phyloP scores from a whole-genome alignment of 768 basidiomycete genomes.

The Tulasnella sp. region DNA sequence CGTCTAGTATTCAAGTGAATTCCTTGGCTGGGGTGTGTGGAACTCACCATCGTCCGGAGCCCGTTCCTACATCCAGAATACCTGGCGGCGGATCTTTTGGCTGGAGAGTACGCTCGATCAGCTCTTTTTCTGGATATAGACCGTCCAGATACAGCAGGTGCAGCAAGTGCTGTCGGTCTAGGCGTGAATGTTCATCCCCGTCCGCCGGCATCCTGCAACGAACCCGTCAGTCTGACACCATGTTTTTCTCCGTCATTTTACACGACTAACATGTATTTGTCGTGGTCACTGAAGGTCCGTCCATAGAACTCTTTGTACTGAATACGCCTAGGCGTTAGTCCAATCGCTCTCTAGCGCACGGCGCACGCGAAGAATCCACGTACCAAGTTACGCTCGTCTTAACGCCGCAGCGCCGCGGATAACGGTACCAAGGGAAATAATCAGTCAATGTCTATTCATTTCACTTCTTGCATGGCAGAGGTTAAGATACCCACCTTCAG shows the following conservation, averaged over 20 bases:
- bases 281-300: conserved; percentile 4
- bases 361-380: not conserved
- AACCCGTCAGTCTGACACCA: not conserved
- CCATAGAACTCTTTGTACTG: conserved; percentile 17
- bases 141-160: conserved; percentile 4
- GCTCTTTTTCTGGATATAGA: not conserved
- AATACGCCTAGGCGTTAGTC: not conserved
- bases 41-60: conserved; percentile 5
- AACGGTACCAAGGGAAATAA: not conserved
- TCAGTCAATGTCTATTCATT: not conserved
- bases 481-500: not conserved
- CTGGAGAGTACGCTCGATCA: not conserved
- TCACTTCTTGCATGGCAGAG: not conserved
- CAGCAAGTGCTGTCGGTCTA: conserved; percentile 4
- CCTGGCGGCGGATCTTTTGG: not conserved
- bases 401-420: not conserved
- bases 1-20: no score
- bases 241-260: not conserved
- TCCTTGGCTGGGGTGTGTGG: not conserved
- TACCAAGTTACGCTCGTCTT: not conserved
- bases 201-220: not conserved
- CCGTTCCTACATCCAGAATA: conserved; percentile 4
- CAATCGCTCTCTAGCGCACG: not conserved
- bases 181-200: not conserved
- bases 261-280: not conserved